A percentile compares a stretch with the other conserved stretches of the same genome.
Conservation (phyloP, 164 flowering plant species). For the Sedum album region DNA sequence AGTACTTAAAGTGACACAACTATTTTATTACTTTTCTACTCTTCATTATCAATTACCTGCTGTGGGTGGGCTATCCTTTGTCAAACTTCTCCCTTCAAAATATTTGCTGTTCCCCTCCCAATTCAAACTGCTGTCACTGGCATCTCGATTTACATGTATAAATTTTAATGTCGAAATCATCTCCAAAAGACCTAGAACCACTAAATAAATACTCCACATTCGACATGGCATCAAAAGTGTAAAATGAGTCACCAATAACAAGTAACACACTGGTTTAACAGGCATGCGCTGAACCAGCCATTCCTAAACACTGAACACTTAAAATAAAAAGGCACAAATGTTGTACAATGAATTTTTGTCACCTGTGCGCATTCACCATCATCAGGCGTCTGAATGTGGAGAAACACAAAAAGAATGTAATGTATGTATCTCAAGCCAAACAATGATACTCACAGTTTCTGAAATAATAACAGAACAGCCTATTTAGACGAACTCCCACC, state of each 20-base stretch:
- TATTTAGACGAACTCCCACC: constrained; percentile 42
- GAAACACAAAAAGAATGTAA: background rate
- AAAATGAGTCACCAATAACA: background rate
- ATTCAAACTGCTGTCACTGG: too few relatives aligned
- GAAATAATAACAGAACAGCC: background rate
- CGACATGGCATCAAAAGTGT: background rate
- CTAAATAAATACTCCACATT: background rate
- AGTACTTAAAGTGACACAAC: too few relatives aligned
- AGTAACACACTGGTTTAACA: background rate
- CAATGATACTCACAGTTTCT: background rate
- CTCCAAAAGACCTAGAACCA: background rate
- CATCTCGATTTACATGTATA: background rate
- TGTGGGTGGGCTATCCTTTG: too few relatives aligned
- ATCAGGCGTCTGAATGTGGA: background rate
- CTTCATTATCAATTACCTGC: too few relatives aligned
- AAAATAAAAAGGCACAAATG: background rate
- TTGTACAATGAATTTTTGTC: background rate
- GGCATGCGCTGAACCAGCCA: background rate
- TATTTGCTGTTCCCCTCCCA: too few relatives aligned
- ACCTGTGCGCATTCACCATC: background rate
- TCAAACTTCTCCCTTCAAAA: too few relatives aligned
- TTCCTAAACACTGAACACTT: background rate
- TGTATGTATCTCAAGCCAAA: background rate
- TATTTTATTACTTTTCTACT: too few relatives aligned
- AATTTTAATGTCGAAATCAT: background rate